Base-by-base conservation (phyloP, 2,329 filamentous ascomycete genomes). In the Huntiella abstrusa region DNA sequence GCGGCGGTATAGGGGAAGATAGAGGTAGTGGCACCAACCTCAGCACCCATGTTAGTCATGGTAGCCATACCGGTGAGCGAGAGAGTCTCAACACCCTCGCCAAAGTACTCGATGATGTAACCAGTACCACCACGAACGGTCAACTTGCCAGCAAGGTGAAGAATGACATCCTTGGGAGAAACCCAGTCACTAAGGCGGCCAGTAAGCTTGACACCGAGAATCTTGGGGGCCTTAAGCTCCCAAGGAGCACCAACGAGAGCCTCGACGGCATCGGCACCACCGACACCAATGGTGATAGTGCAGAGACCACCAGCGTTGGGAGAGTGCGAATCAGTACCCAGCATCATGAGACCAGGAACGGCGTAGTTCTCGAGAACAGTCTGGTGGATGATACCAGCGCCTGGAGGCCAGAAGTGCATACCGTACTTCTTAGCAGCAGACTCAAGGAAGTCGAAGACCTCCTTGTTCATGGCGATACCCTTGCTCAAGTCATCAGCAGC, bases 341-440 rank as follows among this genome's bases (percentile, higher is more conserved):
- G 73, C 86, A 98, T 96, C 87, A 98, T 95, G 55, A 96, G 65
- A 43, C 91, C 91, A 15, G 91, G 91, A n/a, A 88, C 77, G 33
- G 87, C 83, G 60, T 98, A 98, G 65, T 98, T 96, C 68, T 98
- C 91, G 55, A 98, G 65, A 16, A 98, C 91, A 45, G 84, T 93
- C 71, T 98, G 91, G 65, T 98, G 91, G 54, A 98, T 94, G 54
- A 94, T 94, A 52, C 86, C 87, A 5, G 87, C 86, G 50, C 87
- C 87, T 0, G 86, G 86, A 2, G 85, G 84, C 87, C 86, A 94
- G 59, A 94, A 94, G 61, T 94, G 86, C 60, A 94, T 91, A 39
- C 87, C 87, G 57, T 91, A 94, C 62, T 81, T 86, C 67, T 81
- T 85, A 12, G 79, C 79, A 0, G 91, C 91, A 46, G 83, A 92